Base-by-base conservation (phyloP, 805 yeast species). In the Yarrowia hollandica region DNA sequence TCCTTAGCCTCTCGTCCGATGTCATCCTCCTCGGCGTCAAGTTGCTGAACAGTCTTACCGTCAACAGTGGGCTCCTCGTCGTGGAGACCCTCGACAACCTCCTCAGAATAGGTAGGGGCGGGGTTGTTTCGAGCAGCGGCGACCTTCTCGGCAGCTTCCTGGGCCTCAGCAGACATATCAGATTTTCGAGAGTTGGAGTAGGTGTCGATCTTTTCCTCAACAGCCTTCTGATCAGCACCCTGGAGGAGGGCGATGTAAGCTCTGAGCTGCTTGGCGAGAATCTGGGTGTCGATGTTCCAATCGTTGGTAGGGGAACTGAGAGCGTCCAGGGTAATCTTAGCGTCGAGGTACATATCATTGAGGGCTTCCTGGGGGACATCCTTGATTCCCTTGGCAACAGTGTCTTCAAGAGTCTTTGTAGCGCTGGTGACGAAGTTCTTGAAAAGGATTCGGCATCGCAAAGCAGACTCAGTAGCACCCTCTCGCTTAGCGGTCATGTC, bases 311-410 rank as follows among this genome's bases (percentile, higher is more conserved):
- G 44, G 26, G 19, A 5, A n/a, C 12, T 26, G 23, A 52, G 35
- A 18, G 44, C 6, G 18, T 52, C 44, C 12, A 35, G 58, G 19
- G 44, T 10, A 21, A 52, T 14, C 44, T 25, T 35, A 21, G 58
- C 58, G 19, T 52, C 58, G n/a, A 52, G 58, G 58, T 35, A 35
- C 58, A 52, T 52, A 23, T 52, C 44, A 19, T 52, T 35, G 21
- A 15, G 19, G 15, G 23, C 58, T 3, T 39, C 44, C 42, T 35
- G 28, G 21, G 58, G 35, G 14, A 26, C 21, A 10, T 25, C 14
- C 34, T 35, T 28, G 58, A 26, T 14, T 18, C 35, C 44, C 42
- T 35, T 28, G 26, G 44, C 44, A 5, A 16, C 15, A 26, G 44
- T 19, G 7, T 23, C 15, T 37, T 52, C 44, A 5, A 52, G 35